phyloP scores from a whole-genome alignment of 495 filamentous ascomycete species.

The Letharia lupina region DNA sequence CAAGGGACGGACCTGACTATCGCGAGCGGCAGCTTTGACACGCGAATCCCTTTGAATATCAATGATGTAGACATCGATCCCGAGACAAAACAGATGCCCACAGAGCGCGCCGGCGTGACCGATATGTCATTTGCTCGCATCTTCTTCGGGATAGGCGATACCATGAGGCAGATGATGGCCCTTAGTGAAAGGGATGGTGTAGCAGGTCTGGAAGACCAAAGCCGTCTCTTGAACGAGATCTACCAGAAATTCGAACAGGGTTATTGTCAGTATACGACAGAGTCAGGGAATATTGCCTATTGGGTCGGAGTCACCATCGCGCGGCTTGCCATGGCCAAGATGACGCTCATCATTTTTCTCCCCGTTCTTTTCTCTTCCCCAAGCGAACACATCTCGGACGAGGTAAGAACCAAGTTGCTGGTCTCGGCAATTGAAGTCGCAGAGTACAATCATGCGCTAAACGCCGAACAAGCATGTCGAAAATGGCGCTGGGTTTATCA shows the following conservation, averaged over 20 bases:
- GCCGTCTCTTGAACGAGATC: constrained; percentile 51
- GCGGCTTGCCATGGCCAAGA: constrained; percentile 58
- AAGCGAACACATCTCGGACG: constrained; percentile 37
- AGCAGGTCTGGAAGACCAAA: constrained; percentile 31
- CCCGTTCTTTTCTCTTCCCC: constrained; percentile 44
- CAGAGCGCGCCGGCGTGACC: constrained; percentile 52
- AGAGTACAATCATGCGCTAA: constrained; percentile 57
- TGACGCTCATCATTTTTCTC: constrained; percentile 57
- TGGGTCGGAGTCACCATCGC: constrained; percentile 65
- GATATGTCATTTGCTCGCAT: constrained; percentile 77
- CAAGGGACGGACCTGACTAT: constrained; percentile 75
- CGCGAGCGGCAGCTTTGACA: constrained; percentile 62
- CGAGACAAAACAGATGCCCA: constrained; percentile 51
- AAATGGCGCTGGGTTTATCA: constrained; percentile 77
- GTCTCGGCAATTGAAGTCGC: constrained; percentile 65
- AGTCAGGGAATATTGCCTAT: constrained; percentile 34
- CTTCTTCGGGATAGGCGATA: constrained; percentile 51
- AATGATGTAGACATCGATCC: constrained; percentile 70
- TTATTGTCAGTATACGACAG: constrained; percentile 46
- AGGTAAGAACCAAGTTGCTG: constrained; percentile 60
- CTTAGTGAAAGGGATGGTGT: constrained; percentile 26
- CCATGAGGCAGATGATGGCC: constrained; percentile 36
- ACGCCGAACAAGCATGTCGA: constrained; percentile 51
- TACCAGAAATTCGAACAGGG: constrained; percentile 56
- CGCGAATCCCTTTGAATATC: constrained; percentile 63